phyloP scores from a whole-genome alignment of 78 protist genomes.

The Pigoraptor vietnamica region DNA sequence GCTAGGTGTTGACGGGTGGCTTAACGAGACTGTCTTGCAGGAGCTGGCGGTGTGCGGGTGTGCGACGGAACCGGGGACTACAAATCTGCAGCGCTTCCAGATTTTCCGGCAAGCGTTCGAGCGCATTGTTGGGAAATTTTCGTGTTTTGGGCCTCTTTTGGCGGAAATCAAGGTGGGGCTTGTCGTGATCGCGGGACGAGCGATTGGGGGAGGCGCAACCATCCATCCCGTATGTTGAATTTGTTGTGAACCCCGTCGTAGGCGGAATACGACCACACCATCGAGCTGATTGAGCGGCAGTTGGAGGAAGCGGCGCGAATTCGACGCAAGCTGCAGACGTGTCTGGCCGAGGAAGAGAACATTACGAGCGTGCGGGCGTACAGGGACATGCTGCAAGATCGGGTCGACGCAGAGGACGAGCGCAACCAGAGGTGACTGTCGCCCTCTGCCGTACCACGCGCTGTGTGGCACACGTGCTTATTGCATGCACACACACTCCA shows the following conservation, averaged over 20 bases:
- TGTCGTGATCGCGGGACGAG: not conserved
- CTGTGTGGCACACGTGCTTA: not conserved
- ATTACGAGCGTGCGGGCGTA: not conserved
- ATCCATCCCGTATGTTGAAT: not conserved
- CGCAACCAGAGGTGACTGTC: not conserved
- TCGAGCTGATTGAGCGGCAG: not conserved
- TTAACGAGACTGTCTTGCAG: not conserved
- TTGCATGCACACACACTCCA: too few relatives aligned
- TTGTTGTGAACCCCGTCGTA: not conserved
- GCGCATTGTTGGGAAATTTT: not conserved
- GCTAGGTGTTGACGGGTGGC: not conserved
- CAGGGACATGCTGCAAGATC: not conserved
- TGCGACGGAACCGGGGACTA: not conserved
- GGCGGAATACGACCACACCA: not conserved
- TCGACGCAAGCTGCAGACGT: not conserved
- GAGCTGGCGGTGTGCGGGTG: not conserved
- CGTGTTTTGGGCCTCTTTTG: not conserved
- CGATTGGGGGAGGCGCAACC: not conserved
- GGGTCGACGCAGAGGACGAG: not conserved
- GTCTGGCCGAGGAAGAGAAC: not conserved
- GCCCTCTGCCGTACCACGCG: too few relatives aligned
- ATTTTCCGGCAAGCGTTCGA: not conserved
- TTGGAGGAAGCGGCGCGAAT: not conserved
- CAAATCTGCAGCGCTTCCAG: not conserved
- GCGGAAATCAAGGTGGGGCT: not conserved